These are phyloP conservation scores for Wilcoxina mikolae DNA, from an alignment of 495 filamentous ascomycete species.

Conservation along the genomic window DNA sequence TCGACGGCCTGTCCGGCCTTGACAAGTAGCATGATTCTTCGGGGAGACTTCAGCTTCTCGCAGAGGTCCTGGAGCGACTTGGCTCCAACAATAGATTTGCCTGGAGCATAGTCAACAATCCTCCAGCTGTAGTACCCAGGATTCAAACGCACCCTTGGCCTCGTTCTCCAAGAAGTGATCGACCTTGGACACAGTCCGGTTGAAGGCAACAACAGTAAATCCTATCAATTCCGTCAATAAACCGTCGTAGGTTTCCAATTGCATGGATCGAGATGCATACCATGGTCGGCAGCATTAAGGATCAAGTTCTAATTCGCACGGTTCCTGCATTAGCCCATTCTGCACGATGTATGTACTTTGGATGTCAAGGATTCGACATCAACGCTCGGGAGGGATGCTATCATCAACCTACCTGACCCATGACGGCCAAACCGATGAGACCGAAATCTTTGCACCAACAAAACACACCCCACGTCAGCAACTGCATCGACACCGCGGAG, in stretches of 20 bases:
- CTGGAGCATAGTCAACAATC: constrained; percentile 31
- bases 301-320: constrained; percentile 66
- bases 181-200: constrained; percentile 95
- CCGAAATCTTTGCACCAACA: constrained; percentile 62
- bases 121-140: too few species aligned
- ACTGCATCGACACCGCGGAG: not conserved
- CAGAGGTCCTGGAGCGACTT: constrained; percentile 89
- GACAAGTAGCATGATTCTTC: constrained; percentile 93
- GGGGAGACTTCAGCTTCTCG: constrained; percentile 87
- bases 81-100: constrained; percentile 84
- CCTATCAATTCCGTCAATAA: constrained; percentile 28
- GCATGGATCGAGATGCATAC: constrained; percentile 7
- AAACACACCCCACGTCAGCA: too few species aligned
- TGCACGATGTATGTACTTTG: not conserved
- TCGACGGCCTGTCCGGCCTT: constrained; percentile 96
- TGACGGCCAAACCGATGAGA: constrained; percentile 98
- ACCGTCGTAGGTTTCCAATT: constrained; percentile 1
- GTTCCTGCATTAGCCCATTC: constrained; percentile 31
- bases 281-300: constrained; percentile 91
- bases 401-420: constrained; percentile 47
- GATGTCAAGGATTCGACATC: constrained; percentile 2
- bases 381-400: constrained; percentile 6
- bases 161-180: constrained; percentile 88
- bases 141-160: constrained; percentile 54
- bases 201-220: constrained; percentile 92